phyloP scores from a whole-genome alignment of 106 monocot species.

The Hemerocallis citrina region DNA sequence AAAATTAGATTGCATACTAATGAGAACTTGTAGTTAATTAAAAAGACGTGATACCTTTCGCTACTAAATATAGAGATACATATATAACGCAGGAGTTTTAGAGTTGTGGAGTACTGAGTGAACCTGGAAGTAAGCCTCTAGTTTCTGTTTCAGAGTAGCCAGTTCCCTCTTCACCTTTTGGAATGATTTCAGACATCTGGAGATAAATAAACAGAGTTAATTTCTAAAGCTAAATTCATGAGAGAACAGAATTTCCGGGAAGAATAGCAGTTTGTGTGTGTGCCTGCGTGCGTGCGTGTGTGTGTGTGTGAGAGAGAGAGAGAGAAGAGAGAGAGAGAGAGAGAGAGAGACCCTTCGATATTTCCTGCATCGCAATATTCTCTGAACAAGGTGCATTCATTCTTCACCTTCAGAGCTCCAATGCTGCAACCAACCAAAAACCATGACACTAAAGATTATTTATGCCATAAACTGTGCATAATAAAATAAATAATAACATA shows the following conservation, averaged over 20 bases:
- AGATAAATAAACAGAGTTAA: not conserved
- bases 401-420: constrained; percentile 81
- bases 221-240: too few species aligned
- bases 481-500: too few species aligned
- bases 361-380: constrained; percentile 57
- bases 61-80: too few species aligned
- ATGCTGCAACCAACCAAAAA: constrained; percentile 58
- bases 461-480: too few species aligned
- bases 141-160: constrained; percentile 58
- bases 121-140: constrained; percentile 83
- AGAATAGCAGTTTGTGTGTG: too few species aligned
- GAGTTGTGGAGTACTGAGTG: too few species aligned
- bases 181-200: constrained; percentile 58
- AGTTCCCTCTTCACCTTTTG: constrained; percentile 88
- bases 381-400: constrained; percentile 57
- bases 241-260: too few species aligned
- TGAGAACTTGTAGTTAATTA: too few species aligned
- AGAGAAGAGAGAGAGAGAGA: constrained; percentile 9
- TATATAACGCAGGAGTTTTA: not conserved
- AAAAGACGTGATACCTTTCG: too few species aligned
- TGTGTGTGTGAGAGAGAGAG: too few species aligned
- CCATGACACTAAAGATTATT: not conserved
- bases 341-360: constrained; percentile 53
- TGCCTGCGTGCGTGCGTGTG: too few species aligned
- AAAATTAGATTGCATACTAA: too few species aligned